phyloP scores from a whole-genome alignment of 148 eudicot genomes.

The Rhododendron ovatum region DNA sequence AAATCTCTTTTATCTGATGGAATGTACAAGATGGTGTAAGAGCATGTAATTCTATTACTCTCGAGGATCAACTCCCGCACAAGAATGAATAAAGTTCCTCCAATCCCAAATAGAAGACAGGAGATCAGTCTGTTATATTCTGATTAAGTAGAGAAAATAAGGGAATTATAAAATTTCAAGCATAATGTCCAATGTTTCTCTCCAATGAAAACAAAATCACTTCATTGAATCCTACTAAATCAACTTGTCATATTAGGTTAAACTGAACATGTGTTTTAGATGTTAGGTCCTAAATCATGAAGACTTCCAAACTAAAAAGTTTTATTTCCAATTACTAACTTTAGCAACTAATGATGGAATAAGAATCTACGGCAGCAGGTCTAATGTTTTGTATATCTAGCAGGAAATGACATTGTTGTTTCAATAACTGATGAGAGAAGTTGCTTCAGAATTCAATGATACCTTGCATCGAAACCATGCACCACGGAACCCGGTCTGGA shows the following conservation, averaged over 20 bases:
- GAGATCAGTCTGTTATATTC: neutral
- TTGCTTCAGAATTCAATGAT: neutral
- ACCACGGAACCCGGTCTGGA: slow-evolving; percentile 25
- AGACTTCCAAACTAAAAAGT: neutral
- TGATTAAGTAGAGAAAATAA: neutral
- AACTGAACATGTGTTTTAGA: neutral
- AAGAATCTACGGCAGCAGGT: neutral
- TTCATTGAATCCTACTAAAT: neutral
- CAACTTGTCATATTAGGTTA: neutral
- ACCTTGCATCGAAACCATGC: slow-evolving; percentile 42
- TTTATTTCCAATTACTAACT: neutral
- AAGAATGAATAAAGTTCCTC: slow-evolving; percentile 1
- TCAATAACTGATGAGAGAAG: neutral
- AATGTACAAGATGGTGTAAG: neutral
- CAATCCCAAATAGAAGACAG: neutral
- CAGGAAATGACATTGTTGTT: neutral
- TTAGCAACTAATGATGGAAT: neutral
- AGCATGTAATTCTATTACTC: neutral
- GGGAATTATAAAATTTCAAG: neutral
- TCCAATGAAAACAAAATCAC: neutral
- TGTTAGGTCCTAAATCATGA: neutral
- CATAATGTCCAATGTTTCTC: neutral
- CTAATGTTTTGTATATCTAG: neutral
- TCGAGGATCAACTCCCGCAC: neutral
- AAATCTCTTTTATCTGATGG: slow-evolving; percentile 12